Conservation (phyloP, 371 early-diverging fungal species). For the Paraphysoderma sedebokerense region DNA sequence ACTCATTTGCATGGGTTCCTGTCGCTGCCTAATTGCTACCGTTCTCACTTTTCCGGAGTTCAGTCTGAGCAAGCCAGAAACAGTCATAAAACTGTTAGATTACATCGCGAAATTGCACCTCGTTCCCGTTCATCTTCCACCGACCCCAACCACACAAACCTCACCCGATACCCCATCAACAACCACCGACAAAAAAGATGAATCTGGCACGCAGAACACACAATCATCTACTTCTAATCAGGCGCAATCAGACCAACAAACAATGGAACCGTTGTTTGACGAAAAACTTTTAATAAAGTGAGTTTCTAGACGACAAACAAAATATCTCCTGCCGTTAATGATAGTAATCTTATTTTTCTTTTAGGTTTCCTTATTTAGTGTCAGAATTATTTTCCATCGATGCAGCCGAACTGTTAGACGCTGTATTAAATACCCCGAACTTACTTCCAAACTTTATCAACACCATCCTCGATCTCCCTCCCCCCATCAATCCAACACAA, state of each 20-base stretch:
- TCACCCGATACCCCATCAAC: background rate
- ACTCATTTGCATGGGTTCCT: background rate
- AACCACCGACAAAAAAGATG: background rate
- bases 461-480: slow-evolving; percentile 55
- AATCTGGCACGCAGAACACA: background rate
- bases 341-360: slow-evolving; percentile 4
- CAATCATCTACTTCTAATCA: background rate
- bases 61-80: slow-evolving; percentile 41
- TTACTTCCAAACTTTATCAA: slow-evolving; percentile 55
- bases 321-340: background rate
- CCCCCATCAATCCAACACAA: slow-evolving; percentile 51
- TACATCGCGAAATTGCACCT: slow-evolving; percentile 29
- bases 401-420: slow-evolving; percentile 62
- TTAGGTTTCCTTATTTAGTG: slow-evolving; percentile 60
- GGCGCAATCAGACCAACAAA: no score
- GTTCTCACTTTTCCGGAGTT: background rate
- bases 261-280: background rate
- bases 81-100: slow-evolving; percentile 34
- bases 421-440: slow-evolving; percentile 14
- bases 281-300: no score
- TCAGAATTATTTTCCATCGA: slow-evolving; percentile 77
- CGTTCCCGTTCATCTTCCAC: background rate
- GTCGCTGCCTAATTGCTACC: background rate
- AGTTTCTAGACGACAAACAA: no score
- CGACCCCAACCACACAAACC: background rate